Percentiles rank a stretch among this genome's conserved stretches.
Conservation (phyloP, 352 stramenopile species). For the Phytopythium mirpurense region DNA sequence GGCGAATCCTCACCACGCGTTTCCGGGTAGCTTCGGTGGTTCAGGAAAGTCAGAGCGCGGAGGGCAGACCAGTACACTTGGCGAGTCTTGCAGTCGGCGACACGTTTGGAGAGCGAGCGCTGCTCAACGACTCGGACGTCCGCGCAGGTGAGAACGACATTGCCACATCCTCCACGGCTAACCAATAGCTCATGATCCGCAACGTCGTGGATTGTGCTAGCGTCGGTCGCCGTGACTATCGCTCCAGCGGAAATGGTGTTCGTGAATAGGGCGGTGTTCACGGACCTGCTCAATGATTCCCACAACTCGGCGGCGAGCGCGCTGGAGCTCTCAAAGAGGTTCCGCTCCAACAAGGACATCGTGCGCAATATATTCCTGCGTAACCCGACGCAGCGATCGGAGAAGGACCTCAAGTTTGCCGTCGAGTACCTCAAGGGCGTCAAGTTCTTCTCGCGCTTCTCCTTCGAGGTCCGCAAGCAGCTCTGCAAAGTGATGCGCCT, state of each 20-base stretch:
- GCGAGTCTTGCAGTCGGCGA: constrained; percentile 46
- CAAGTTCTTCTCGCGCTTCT: constrained; percentile 85
- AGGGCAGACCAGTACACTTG: constrained; percentile 24
- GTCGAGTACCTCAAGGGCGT: constrained; percentile 84
- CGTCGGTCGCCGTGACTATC: constrained; percentile 51
- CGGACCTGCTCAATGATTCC: constrained; percentile 54
- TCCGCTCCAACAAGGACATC: constrained; percentile 85
- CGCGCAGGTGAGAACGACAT: constrained; percentile 34
- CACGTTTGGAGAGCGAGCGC: constrained; percentile 71
- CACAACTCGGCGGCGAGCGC: constrained; percentile 37
- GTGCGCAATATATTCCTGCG: constrained; percentile 83
- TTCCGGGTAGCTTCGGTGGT: constrained; percentile 1
- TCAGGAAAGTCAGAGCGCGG: background rate
- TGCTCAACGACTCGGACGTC: constrained; percentile 53
- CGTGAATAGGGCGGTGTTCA: constrained; percentile 65
- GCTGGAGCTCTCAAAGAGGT: constrained; percentile 71
- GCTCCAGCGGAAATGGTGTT: constrained; percentile 57
- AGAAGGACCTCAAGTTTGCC: constrained; percentile 83
- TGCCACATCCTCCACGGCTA: background rate
- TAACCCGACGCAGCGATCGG: constrained; percentile 51
- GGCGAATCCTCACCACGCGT: background rate
- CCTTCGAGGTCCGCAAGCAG: constrained; percentile 82
- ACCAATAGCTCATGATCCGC: background rate
- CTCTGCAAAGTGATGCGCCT: constrained; percentile 79
- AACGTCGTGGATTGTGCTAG: constrained; percentile 9